Evolutionary conservation across 768 basidiomycete genomes (phyloP), one percentile per base, ranked within the genome.

Genomic region (Termitomyces sp.): DNA sequence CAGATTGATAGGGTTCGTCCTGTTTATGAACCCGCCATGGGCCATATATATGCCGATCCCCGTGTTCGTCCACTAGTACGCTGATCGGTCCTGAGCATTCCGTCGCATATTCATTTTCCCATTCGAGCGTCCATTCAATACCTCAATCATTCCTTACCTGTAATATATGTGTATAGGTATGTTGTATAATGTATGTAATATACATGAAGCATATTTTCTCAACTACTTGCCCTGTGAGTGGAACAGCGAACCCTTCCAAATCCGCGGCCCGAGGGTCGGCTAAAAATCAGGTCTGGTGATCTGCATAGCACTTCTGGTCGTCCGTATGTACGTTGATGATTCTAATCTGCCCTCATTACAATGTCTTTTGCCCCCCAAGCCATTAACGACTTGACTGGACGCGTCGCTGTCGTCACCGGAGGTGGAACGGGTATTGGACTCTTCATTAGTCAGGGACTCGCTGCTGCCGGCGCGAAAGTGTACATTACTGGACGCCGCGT

Each of bases 381-480:
- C 39, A 52, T 83, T 19, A 80, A 77, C 61, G 76, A 82, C 60
- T 77, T 89, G 56, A 68, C 75, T 23, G 84, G 83, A n/a, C 76
- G 81, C 25, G 70, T 89, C 30, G 79, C 79, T 19, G 56, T 82
- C 19, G 80, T 82, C 17, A 82, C 80, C 14, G 80, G 80, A 32
- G 79, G 80, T 16, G 80, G 79, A 35, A 79, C 79, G 0, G 79
- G 80, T 1, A 81, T 80, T 48, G 79, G 78, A 9, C 67, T 85
- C 56, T 84, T 85, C 81, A 90, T 90, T 55, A 74, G 88, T 9
- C 75, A 78, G 52, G 89, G 88, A 5, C 77, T 92, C 12, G 90
- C 89, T 16, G 78, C 84, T 28, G 87, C 85, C 62, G 89, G 90
- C 1, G 89, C 90, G 14, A 87, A 83, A 61, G 89, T 91, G 16